Base-by-base conservation (phyloP, 495 filamentous ascomycete genomes). In the Penicillium ucsense region DNA sequence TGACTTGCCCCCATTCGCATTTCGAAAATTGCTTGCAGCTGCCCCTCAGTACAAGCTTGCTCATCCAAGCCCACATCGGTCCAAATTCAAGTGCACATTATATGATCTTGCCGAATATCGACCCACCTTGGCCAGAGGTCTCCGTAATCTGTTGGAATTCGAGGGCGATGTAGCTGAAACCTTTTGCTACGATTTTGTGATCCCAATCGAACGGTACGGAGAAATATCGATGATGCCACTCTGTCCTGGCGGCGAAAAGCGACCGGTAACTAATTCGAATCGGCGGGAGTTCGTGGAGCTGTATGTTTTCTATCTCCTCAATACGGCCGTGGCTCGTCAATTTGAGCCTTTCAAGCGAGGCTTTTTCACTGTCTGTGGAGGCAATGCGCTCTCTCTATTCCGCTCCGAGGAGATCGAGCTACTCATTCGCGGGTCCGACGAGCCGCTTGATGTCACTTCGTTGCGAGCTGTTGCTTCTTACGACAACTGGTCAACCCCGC, bases 271-370 rank as follows among this genome's bases (percentile, higher is more conserved):
- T 31, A 94, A 91, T 57, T 54, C 74, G 35, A 96, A 95, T 50
- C 77, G 89, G 31, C 77, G 79, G 39, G 91, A 95, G 52, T 96
- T 90, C 55, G 91, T 95, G 35, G 87, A 94, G 49, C 71, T 87
- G 6, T 95, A 95, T 56, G 79, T 95, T 4, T 79, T 80, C 35
- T 84, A 91, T 62, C 66, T 90, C 9, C 78, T 96, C 10, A 89
- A 95, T 59, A 82, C 78, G 20, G 76, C 85, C 1, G 85, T 96
- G 10, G 65, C 77, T 45, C 75, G 87, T 39, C 90, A 96, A 57
- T 96, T 90, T 48, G 91, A 95, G 64, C 91, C 90, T 8, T 96
- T 96, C 74, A 94, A 91, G 62, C 81, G 90, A 38, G 90, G 90
- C 4, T 96, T 96, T 64, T 96, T 86, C 67, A 94, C 86, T 3